Base-by-base conservation (phyloP, 495 filamentous ascomycete genomes). In the Lophium mytilinum region DNA sequence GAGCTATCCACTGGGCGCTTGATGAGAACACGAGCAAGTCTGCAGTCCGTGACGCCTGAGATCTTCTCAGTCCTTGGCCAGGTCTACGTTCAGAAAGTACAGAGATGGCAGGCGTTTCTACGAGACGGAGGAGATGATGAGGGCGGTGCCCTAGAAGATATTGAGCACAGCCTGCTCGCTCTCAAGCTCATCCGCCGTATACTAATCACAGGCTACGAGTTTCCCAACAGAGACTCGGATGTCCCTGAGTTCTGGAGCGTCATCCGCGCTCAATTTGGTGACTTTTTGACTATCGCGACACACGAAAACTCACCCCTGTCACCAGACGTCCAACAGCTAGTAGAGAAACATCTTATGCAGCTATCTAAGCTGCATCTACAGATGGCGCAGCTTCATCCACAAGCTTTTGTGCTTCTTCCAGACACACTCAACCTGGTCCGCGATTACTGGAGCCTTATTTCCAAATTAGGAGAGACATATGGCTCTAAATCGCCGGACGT, bases 311-410 rank as follows among this genome's bases (percentile, higher is more conserved):
- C 74, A 55, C 71, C 76, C n/a, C 65, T 80, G 9, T 66, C 69
- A 12, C 41, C 73, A n/a, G 55, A 70, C 33, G 63, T 75, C 9
- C 68, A 71, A 21, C 69, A 73, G 21, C 59, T 84, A 33, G 71
- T 94, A n/a, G 86, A 88, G 59, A 90, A 90, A 63, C 92, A 96
- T 58, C 73, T 94, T 8, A 66, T 94, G 49, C 92, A 96, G 67
- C 83, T 96, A 46, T 83, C 92, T 10, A 97, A 98, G 71, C 75
- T 97, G 9, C 91, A 96, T 69, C 75, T 93, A 19, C 83, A 90
- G 40, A 92, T 96, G 85, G 81, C 85, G 4, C 76, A 76, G 49
- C 68, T 71, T 10, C 89, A 92, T 65, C 84, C 90, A 9, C 83
- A 84, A 5, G 84, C 87, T 30, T 97, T 95, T 71, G 84, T 84